phyloP scores from a whole-genome alignment of 306 rosid species.

The Cucumis cinereus region DNA sequence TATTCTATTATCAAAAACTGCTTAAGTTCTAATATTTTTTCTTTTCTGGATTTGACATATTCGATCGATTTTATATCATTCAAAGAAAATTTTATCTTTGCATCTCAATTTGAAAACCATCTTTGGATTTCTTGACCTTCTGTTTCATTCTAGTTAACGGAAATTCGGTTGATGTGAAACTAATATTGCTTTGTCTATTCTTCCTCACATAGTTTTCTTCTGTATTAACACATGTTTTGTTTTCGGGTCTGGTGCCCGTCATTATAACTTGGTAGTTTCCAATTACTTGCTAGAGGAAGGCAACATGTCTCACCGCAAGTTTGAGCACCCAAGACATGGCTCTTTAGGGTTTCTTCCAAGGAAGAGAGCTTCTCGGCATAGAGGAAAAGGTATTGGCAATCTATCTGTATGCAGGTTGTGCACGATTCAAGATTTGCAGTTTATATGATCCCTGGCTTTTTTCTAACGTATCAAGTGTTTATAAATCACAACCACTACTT shows the following conservation, averaged over 20 bases:
- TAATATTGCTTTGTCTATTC: too few species aligned
- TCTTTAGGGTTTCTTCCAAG: conserved; percentile 48
- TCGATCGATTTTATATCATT: too few species aligned
- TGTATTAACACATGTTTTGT: background rate
- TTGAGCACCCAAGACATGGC: conserved; percentile 47
- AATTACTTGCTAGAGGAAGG: background rate
- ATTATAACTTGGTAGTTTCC: conserved; percentile 5
- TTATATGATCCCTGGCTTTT: too few species aligned
- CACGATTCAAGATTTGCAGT: too few species aligned
- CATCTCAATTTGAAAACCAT: background rate
- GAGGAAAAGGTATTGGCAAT: conserved; percentile 30
- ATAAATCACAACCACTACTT: background rate
- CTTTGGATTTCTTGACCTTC: too few species aligned
- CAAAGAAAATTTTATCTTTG: background rate
- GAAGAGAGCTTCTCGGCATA: conserved; percentile 39
- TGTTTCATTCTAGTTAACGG: background rate
- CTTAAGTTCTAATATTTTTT: too few species aligned
- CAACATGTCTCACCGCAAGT: conserved; percentile 44
- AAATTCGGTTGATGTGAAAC: too few species aligned
- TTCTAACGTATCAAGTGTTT: background rate
- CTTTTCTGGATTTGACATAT: too few species aligned
- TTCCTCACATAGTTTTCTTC: background rate
- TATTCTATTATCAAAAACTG: too few species aligned
- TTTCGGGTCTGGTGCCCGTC: background rate
- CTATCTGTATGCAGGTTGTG: background rate